Percentiles rank a stretch among this genome's conserved stretches.
phyloP scores from a whole-genome alignment of 1,139 yeast species.

The Pichia sp. region DNA sequence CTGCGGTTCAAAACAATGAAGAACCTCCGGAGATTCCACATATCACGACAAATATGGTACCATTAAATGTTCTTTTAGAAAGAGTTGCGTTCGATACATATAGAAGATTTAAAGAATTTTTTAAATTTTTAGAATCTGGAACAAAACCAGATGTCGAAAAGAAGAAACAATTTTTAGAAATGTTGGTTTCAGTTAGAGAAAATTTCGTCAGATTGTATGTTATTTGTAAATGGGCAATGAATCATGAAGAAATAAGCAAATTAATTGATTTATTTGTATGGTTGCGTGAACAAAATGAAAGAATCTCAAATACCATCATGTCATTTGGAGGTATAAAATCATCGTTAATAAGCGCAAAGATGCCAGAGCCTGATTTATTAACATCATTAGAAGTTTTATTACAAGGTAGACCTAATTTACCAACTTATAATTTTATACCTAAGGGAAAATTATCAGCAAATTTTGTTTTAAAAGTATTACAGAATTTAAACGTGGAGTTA shows the following conservation, averaged over 20 bases:
- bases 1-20: background rate
- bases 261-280: slow-evolving; percentile 83
- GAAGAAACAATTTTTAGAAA: slow-evolving; percentile 61
- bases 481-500: slow-evolving; percentile 65
- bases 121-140: slow-evolving; percentile 54
- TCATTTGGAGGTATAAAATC: slow-evolving; percentile 50
- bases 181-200: slow-evolving; percentile 66
- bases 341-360: slow-evolving; percentile 71
- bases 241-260: slow-evolving; percentile 60
- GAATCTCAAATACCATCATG: slow-evolving; percentile 54
- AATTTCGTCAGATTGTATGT: slow-evolving; percentile 82
- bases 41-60: slow-evolving; percentile 62
- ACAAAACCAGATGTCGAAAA: slow-evolving; percentile 50
- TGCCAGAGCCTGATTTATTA: slow-evolving; percentile 82
- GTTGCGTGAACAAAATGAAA: slow-evolving; percentile 75
- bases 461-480: slow-evolving; percentile 55
- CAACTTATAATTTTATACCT: slow-evolving; percentile 56
- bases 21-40: slow-evolving; percentile 58
- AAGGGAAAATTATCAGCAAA: slow-evolving; percentile 45
- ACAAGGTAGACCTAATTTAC: slow-evolving; percentile 70
- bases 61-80: slow-evolving; percentile 52
- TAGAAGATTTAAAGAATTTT: slow-evolving; percentile 53
- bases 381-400: slow-evolving; percentile 83
- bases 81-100: slow-evolving; percentile 59
- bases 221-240: slow-evolving; percentile 78